Evolutionary conservation across 2,329 filamentous ascomycete genomes (phyloP), one percentile per base, ranked within the genome.

Genomic region (Beauveria sp.): DNA sequence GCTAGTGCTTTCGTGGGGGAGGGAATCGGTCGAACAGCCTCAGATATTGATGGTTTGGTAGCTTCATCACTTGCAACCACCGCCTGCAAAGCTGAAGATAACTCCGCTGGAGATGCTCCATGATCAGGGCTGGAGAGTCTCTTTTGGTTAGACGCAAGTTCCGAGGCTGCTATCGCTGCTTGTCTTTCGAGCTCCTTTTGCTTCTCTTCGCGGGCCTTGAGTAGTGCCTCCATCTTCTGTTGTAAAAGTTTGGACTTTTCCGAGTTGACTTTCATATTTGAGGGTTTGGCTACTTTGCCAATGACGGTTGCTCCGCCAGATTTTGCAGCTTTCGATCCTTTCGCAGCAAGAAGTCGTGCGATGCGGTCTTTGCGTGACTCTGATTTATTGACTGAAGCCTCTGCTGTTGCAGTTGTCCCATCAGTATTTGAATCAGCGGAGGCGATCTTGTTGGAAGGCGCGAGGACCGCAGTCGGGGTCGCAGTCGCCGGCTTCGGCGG

Each of bases 361-460:
- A 93, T 90, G 47, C 90, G 84, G 65, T 91, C 89, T 66, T 90
- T 90, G 24, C 90, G 82, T 68, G 89, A 85, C 64, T 89, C 79
- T 8, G 82, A 78, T 64, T 72, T 75, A 44, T 72, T 68, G 8
- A 30, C 5, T 14, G 50, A 5, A 10, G 50, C 6, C 6, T n/a
- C 66, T n/a, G 46, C 37, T 18, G 37, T 44, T 16, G 18, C 2
- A 9, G 20, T 59, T 10, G 50, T 28, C 28, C 46, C 16, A 34
- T 20, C 46, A 2, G 41, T 52, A 16, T 16, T 44, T 55, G 34
- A 16, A 37, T 16, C 18, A 4, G 26, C 3, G 18, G 20, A 40
- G 16, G 18, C 43, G 18, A 24, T 37, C 43, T 44, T 61, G 4
- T 14, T 34, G n/a, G 9, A 48, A 40, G 41, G n/a, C 54, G 14